Evolutionary conservation across 2,329 filamentous ascomycete species (phyloP), one percentile per base, ranked within the genome.

Genomic region (Epichloe elymi): DNA sequence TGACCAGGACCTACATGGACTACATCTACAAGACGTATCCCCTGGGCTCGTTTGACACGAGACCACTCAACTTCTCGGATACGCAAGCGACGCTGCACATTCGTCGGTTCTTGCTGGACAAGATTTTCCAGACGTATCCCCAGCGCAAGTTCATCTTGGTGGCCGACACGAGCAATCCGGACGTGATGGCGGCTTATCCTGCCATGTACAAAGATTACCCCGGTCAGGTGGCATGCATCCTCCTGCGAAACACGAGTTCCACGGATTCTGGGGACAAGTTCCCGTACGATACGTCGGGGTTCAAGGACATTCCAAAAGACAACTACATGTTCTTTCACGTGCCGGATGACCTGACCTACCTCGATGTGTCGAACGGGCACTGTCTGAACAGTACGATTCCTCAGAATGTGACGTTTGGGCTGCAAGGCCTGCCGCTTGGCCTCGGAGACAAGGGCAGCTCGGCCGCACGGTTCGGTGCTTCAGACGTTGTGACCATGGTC

Each of bases 271-370:
- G 71, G 1, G 79, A 87, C 63, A 74, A 75, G 55, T 88, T 89
- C 65, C 85, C 86, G 0, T 90, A 90, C 65, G 76, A 89, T 59
- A 90, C 86, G 0, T 72, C 71, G 20, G 82, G 81, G 0, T 90
- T 90, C 68, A 70, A 86, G 66, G 75, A 70, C 3, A 62, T 90
- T 42, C 76, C 83, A 48, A 78, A 83, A 63, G 72, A 72, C 35
- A 76, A 71, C 56, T 90, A 88, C 68, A 89, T 90, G 85, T 90
- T 91, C 69, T 90, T 91, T 72, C 69, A 75, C 15, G 74, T 83
- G 17, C 76, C 85, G 1, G 80, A 88, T 63, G 86, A 90, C 58
- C 65, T 90, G 38, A 73, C 60, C 6, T 73, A 74, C 3, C 65
- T 88, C 54, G 83, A 90, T 58, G 80, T 90, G 53, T 73, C 70